Evolutionary conservation across 1,139 yeast species (phyloP), one percentile per base, ranked within the genome.

Genomic region (Suhomyces coccinellae): DNA sequence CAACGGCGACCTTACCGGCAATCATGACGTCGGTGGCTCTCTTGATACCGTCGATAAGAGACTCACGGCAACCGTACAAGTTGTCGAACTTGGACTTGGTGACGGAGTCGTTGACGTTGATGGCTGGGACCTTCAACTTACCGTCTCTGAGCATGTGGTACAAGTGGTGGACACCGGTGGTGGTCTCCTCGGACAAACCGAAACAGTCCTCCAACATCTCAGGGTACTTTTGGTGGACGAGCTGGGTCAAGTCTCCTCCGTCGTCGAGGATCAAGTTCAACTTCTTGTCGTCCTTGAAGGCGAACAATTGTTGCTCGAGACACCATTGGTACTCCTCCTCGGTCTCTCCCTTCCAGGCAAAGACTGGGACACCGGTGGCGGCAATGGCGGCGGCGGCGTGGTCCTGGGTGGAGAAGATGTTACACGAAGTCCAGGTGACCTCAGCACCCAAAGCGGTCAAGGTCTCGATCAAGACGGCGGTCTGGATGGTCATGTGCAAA

Each of bases 361-460:
- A 95, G 58, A 95, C 99, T 69, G 99, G 99, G 52, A 93, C 95
- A 78, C 99, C 99, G 61, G 97, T 76, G 62, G 99, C 99, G 62
- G 99, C 99, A 73, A 95, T 93, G 65, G 99, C 99, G 66, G 99
- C 98, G 65, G 99, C 99, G 61, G 98, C 98, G 72, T 93, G 98
- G 77, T 93, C 99, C 80, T 93, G 99, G 57, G 99, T 93, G 61
- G 98, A 93, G 87, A 89, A 93, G 66, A 93, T 93, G 96, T 93
- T 93, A 84, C 99, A 93, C 44, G 98, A 91, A 56, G 97, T 82
- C 99, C 99, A 93, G 67, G 99, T 93, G 57, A 93, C 99, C 80
- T 93, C 99, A 58, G 99, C 99, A 79, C 99, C 99, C 63, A 93
- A 83, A 58, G 96, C 97, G 66, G 82, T 87, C 67, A 95, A 83